Base-by-base conservation (phyloP, 179 eudicot species). In the Carnegiea gigantea region DNA sequence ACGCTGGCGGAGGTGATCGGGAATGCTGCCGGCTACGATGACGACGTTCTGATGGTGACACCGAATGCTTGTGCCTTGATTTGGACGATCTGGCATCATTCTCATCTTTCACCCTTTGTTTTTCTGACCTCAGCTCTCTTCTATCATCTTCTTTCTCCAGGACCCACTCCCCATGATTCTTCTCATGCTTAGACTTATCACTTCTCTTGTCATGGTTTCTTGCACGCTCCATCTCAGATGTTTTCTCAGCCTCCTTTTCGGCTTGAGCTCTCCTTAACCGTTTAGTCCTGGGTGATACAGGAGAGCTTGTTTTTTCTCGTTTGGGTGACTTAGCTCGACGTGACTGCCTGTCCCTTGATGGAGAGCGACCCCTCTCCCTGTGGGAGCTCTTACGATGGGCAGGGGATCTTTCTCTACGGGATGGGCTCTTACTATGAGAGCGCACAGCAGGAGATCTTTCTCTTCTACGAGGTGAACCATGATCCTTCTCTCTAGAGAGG, bases 251-350 rank as follows among this genome's bases (percentile, higher is more conserved):
- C 67, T 85, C 92, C 75, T 49, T 86, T 70, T 92, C 98, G 85
- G 83, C 87, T 77, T 88, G 90, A 86, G 84, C 91, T 86, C 92
- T 89, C 75, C 86, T 88, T 40, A 89, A 82, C 74, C 95, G 87
- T 84, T 89, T 95, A 11, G 92, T 90, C 78, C 97, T 90, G 40
- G 99, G 98, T 60, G 99, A 83, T 44, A 67, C 84, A 43, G 91
- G 92, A 74, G 97, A 88, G 57, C 81, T 88, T 26, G 89, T 77
- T 51, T 81, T 89, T 62, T 84, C 84, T 67, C 38, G 88, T 75
- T 75, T 88, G 17, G 93, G 90, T 21, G 98, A 94, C 84, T 84
- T 90, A 54, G 75, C 79, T 46, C 90, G 88, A 74, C 75, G 79
- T 10, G 90, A 85, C 74, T 85, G 82, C 83, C 83, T 94, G 76